These are phyloP conservation scores for Sclerotiophoma versabilis DNA, from an alignment of 2,329 filamentous ascomycete genomes.

Conservation along the genomic window DNA sequence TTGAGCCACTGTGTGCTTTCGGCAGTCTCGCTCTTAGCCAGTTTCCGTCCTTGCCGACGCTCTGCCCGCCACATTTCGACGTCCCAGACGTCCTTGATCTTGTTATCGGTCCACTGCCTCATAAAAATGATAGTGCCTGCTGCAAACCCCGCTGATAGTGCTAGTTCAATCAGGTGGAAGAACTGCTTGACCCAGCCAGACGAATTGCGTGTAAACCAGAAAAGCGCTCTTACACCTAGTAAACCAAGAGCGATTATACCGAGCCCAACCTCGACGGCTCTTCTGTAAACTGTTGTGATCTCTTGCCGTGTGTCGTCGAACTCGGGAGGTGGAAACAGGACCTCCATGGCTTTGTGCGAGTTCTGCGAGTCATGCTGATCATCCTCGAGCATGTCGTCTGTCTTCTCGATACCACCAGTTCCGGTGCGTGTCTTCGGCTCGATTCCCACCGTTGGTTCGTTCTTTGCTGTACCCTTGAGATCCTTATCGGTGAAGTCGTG, in stretches of 20 bases:
- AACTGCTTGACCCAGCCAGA: constrained; percentile 43
- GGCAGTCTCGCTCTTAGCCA: constrained; percentile 58
- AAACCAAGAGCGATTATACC: constrained; percentile 46
- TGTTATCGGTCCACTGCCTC: constrained; percentile 67
- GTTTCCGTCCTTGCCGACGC: constrained; percentile 60
- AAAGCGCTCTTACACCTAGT: constrained; percentile 44
- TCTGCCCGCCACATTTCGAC: constrained; percentile 74
- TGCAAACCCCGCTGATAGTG: constrained; percentile 36
- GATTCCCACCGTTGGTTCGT: constrained; percentile 52
- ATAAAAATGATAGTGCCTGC: constrained; percentile 55
- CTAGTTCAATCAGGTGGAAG: constrained; percentile 38
- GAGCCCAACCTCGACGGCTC: constrained; percentile 52
- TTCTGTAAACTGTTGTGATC: constrained; percentile 55
- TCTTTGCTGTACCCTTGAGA: constrained; percentile 58
- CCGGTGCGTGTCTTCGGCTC: constrained; percentile 55
- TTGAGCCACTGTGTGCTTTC: constrained; percentile 78
- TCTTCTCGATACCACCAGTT: constrained; percentile 54
- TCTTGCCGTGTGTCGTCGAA: constrained; percentile 56
- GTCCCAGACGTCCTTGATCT: constrained; percentile 68
- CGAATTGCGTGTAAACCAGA: constrained; percentile 41
- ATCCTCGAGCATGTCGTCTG: constrained; percentile 50
- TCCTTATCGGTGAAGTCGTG: constrained; percentile 73
- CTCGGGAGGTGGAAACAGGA: constrained; percentile 62
- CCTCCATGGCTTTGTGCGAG: constrained; percentile 55
- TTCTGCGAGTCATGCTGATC: constrained; percentile 54